Evolutionary conservation across 2,329 filamentous ascomycete species (phyloP), one percentile per base, ranked within the genome.

Genomic region (Dactylellina drechsleri): DNA sequence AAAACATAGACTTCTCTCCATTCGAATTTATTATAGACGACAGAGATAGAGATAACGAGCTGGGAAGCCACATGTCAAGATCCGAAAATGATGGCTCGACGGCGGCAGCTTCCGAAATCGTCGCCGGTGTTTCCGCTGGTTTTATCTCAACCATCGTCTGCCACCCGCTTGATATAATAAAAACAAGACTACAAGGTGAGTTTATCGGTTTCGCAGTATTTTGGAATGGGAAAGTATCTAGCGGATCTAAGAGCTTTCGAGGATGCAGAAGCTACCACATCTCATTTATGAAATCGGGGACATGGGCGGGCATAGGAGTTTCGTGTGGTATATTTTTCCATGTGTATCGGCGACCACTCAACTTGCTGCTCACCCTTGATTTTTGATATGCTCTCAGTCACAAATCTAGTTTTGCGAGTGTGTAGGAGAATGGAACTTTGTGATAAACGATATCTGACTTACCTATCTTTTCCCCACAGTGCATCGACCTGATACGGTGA

Each of bases 91-190:
- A 87, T 82, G 87, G 86, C 83, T 84, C 91, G 81, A 90, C 91
- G 80, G 88, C 91, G 83, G 92, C 91, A 79, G 83, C 91, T 81
- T 87, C 97, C 83, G 95, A 98, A 86, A 90, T 91, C 80, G 85
- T 93, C 81, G 92, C 95, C 76, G 95, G 95, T 79, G 90, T 99
- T 82, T 91, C 90, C 77, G 95, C 95, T 73, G 95, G 95, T 76
- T 87, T 92, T 67, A 87, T 93, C 79, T 91, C 93, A 62, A 98
- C 95, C 23, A 86, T 98, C 57, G 90, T 89, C 67, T 91, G 95
- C 61, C 94, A 98, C 81, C 95, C 95, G 36, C 88, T 99, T 74
- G 95, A 99, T 83, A 89, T 99, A 77, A 89, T 98, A 81, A 99
- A 99, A 86, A 98, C 94, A 76, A 91, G 95, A 77, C 89, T 99